Percentiles rank a stretch among this genome's conserved stretches.
Conservation (phyloP, 345 rosid genomes). For the Eucalyptus marginata region DNA sequence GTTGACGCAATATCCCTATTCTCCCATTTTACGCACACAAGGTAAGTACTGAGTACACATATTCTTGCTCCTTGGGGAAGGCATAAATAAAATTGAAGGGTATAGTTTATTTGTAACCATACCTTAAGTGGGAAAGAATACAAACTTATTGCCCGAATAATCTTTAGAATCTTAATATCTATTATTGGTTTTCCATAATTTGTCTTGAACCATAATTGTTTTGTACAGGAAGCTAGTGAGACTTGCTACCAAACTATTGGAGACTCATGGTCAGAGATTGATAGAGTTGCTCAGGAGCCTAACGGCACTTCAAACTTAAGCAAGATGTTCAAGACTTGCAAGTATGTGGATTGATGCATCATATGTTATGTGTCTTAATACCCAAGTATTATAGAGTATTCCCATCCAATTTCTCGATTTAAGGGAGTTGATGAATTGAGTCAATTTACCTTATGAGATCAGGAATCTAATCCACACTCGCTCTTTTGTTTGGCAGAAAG, state of each 20-base stretch:
- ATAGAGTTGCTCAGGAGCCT: background rate
- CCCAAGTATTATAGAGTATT: too few relatives aligned
- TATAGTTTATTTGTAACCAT: too few relatives aligned
- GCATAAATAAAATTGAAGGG: background rate
- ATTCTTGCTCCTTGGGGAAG: background rate
- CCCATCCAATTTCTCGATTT: too few relatives aligned
- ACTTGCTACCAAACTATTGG: background rate
- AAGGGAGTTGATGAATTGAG: background rate
- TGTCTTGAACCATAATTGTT: background rate
- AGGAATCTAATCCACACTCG: rapidly evolving
- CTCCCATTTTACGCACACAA: background rate
- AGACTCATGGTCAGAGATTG: background rate
- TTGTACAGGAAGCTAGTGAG: background rate
- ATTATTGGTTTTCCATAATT: background rate
- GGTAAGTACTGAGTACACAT: background rate
- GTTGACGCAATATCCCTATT: background rate
- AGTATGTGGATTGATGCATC: background rate
- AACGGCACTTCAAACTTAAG: background rate
- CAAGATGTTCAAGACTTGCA: background rate
- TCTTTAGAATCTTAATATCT: background rate
- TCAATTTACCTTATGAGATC: too few relatives aligned
- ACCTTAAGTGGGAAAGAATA: too few relatives aligned
- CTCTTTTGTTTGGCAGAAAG: rapidly evolving
- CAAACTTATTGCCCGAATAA: rapidly evolving
- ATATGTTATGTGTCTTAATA: background rate